Evolutionary conservation across 2,329 filamentous ascomycete species (phyloP), one percentile per base, ranked within the genome.

Genomic region (Xylaria hypoxylon): DNA sequence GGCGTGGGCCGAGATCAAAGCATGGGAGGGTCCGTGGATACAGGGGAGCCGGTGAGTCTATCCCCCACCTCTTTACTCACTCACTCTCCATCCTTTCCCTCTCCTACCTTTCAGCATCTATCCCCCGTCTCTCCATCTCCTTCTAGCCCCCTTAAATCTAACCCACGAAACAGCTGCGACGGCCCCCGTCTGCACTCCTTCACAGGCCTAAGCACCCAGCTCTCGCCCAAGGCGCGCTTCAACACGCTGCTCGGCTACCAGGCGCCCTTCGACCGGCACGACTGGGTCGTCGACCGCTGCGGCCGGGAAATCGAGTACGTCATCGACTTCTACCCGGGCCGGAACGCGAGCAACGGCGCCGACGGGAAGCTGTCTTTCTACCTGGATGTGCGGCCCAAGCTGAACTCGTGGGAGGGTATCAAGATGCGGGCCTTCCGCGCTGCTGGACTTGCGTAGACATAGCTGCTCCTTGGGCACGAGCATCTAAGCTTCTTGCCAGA

Each of bases 201-300:
- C 77, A 88, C 89, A 3, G 96, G 96, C 67, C 83, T 90, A 52
- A 89, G 84, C 73, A 83, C 82, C 15, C 83, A 82, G 65, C 83
- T 97, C 82, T 96, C 92, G 3, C 96, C 96, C 0, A 90, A 90
- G 68, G 96, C 96, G 2, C 85, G 94, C 65, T 79, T 96, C 71
- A 96, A 97, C 79, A 92, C 90, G 4, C 80, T 94, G 64, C 81
- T 97, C 60, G 96, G 96, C n/a, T 98, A 97, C 79, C 90, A 91
- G 66, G 85, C 90, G 59, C 96, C 96, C 1, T 99, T 99, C 79
- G 96, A 99, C 80, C 86, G 96, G 31, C 96, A 99, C 79, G 96
- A 99, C 79, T 99, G 96, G 96, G 89, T 97, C 26, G 90, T 99
- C 40, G 94, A 99, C 80, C 86, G 96, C 58, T 98, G 96, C 77